These are phyloP conservation scores for Lactarius hatsudake DNA, from an alignment of 768 basidiomycete genomes.

Conservation along the genomic window DNA sequence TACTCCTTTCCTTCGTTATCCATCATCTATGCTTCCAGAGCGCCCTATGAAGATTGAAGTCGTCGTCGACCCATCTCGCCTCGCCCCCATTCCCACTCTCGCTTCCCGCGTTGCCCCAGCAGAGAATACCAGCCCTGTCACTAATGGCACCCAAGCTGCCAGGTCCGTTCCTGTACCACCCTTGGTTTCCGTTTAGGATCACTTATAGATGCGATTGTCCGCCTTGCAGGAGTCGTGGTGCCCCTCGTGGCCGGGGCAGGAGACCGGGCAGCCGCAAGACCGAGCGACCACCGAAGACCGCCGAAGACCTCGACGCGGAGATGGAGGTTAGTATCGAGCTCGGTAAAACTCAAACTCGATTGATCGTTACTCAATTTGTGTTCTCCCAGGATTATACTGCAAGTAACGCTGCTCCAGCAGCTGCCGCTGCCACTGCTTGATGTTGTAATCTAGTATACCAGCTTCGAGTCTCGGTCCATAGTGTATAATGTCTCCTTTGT, in stretches of 20 bases:
- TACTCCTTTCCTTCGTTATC: constrained; percentile 30
- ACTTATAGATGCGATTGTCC: constrained; percentile 4
- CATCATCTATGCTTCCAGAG: constrained; percentile 52
- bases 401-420: constrained; percentile 47
- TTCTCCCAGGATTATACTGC: constrained; percentile 62
- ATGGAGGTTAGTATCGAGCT: constrained; percentile 72
- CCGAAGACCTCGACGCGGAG: constrained; percentile 92
- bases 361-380: constrained; percentile 5
- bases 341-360: neutral
- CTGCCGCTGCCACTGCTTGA: constrained; percentile 29
- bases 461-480: constrained; percentile 5
- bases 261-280: constrained; percentile 44
- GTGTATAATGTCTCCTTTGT: constrained; percentile 24
- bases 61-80: constrained; percentile 78
- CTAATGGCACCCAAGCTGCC: constrained; percentile 34
- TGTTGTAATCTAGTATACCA: constrained; percentile 13
- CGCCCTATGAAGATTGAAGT: constrained; percentile 99
- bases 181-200: constrained; percentile 24
- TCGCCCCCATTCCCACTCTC: constrained; percentile 60
- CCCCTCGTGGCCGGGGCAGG: constrained; percentile 44
- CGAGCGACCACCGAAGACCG: constrained; percentile 74
- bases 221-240: constrained; percentile 13
- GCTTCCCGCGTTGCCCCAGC: constrained; percentile 84
- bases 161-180: constrained; percentile 36
- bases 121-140: constrained; percentile 40